phyloP scores from a whole-genome alignment of 495 filamentous ascomycete species.

The Letharia lupina region DNA sequence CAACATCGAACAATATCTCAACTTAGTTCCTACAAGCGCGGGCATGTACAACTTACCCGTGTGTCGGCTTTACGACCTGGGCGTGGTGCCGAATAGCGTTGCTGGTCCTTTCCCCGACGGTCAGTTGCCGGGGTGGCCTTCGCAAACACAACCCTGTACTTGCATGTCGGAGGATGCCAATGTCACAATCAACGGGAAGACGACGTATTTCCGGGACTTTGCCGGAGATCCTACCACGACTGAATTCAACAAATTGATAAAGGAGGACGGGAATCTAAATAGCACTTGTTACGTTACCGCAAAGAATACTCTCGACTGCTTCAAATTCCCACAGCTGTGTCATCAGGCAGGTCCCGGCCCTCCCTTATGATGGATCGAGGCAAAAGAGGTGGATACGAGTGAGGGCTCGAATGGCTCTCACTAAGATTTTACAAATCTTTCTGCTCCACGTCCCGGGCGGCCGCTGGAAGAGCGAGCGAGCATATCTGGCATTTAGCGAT shows the following conservation, averaged over 20 bases:
- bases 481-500: too few relatives aligned
- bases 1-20: neutral
- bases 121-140: neutral
- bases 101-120: neutral
- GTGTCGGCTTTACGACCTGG: neutral
- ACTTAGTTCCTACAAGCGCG: neutral
- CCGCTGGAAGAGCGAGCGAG: too few relatives aligned
- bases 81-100: neutral
- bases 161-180: neutral
- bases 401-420: too few relatives aligned
- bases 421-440: too few relatives aligned
- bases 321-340: neutral
- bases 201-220: neutral
- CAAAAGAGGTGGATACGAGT: too few relatives aligned
- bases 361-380: too few relatives aligned
- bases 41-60: neutral
- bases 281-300: neutral
- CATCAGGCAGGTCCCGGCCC: too few relatives aligned
- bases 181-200: neutral
- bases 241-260: neutral
- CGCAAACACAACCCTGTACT: neutral
- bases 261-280: too few relatives aligned
- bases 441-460: too few relatives aligned
- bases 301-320: neutral
- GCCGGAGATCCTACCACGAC: neutral